These are phyloP conservation scores for Aurantiochytrium sp. DNA, from an alignment of 108 stramenopile genomes.

Conservation along the genomic window DNA sequence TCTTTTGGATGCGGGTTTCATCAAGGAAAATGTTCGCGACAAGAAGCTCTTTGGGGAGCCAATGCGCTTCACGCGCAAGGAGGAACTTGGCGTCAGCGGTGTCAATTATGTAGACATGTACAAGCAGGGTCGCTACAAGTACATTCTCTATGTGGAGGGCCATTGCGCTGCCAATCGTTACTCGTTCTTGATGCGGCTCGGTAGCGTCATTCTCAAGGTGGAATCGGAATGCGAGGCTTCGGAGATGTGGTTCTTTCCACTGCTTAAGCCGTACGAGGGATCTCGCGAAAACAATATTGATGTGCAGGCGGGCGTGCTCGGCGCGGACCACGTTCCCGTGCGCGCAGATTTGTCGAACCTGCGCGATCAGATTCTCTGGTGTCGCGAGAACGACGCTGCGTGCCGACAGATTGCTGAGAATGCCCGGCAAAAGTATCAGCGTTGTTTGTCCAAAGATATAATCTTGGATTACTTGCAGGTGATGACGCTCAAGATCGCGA, in stretches of 20 bases:
- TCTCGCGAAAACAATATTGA: background rate
- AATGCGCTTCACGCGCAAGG: conserved; percentile 64
- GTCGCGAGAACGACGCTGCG: conserved; percentile 84
- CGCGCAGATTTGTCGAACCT: conserved; percentile 88
- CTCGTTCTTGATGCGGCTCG: conserved; percentile 98
- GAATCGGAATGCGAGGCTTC: conserved; percentile 64
- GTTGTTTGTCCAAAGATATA: conserved; percentile 50
- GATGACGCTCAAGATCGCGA: conserved; percentile 66
- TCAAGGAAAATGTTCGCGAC: conserved; percentile 93
- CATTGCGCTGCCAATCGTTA: conserved; percentile 99
- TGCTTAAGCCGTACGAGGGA: conserved; percentile 71
- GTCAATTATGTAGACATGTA: conserved; percentile 92
- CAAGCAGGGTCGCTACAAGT: conserved; percentile 92
- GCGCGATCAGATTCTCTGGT: conserved; percentile 92
- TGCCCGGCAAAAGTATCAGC: conserved; percentile 35
- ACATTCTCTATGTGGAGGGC: conserved; percentile 94
- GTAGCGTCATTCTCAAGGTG: conserved; percentile 93
- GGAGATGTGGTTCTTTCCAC: conserved; percentile 97
- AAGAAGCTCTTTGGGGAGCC: conserved; percentile 76
- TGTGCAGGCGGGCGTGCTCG: background rate
- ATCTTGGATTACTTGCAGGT: conserved; percentile 89
- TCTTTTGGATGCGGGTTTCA: conserved; percentile 89
- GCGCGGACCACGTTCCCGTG: conserved; percentile 89
- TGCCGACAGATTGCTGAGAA: conserved; percentile 64
- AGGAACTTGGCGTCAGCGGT: conserved; percentile 23